Conservation (phyloP, 2,329 filamentous ascomycete species). For the Aspergillus amoenus region DNA sequence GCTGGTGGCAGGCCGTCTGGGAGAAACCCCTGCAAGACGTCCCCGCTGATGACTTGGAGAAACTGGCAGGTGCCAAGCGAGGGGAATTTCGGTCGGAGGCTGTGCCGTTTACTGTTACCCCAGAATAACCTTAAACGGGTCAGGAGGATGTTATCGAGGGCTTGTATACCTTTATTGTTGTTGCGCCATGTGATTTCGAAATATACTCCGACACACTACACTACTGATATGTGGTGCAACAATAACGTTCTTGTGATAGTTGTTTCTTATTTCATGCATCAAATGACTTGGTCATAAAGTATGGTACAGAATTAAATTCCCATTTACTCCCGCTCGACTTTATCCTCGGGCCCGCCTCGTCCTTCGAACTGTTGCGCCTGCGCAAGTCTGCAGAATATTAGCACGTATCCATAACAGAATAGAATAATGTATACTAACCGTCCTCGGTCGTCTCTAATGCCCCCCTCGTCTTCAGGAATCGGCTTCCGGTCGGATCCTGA, state of each 20-base stretch:
- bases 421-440: slow-evolving; percentile 26
- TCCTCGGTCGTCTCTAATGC: slow-evolving; percentile 37
- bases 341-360: slow-evolving; percentile 36
- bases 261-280: not conserved
- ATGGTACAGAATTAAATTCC: slow-evolving; percentile 11
- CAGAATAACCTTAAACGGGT: not conserved
- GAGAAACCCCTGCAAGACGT: slow-evolving; percentile 22
- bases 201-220: not conserved
- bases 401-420: not conserved
- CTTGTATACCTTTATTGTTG: too few relatives aligned
- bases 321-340: slow-evolving; percentile 27
- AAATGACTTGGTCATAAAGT: slow-evolving; percentile 5
- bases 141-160: too few relatives aligned
- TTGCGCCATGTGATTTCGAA: not conserved
- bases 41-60: slow-evolving; percentile 22
- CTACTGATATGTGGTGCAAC: not conserved
- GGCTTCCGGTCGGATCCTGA: slow-evolving; percentile 40
- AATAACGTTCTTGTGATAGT: not conserved
- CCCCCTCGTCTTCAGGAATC: slow-evolving; percentile 44
- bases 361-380: slow-evolving; percentile 39
- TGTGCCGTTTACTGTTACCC: not conserved
- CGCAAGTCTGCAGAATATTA: slow-evolving; percentile 27
- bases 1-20: slow-evolving; percentile 40
- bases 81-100: slow-evolving; percentile 25
- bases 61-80: slow-evolving; percentile 17